Base-by-base conservation (phyloP, 2,329 filamentous ascomycete genomes). In the Aspergillus fischeri region DNA sequence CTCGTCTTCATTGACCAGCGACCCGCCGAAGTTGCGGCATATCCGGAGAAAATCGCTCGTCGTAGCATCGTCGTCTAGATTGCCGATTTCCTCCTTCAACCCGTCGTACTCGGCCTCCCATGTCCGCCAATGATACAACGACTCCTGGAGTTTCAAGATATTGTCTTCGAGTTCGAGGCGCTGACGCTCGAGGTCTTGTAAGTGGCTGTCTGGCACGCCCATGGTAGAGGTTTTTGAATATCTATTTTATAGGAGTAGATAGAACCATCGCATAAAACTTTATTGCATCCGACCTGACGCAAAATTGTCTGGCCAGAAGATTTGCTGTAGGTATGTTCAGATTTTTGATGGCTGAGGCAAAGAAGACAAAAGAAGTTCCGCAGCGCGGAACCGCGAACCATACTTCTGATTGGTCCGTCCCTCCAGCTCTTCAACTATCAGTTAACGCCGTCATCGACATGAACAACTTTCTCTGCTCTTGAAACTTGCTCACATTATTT, bases 41-140 rank as follows among this genome's bases (percentile, higher is more conserved):
- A 67, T 65, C 29, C 76, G 76, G 7, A 82, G 76, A 28, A 92
- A 81, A 28, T 86, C 81, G 20, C 83, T 75, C 5, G 77, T 75
- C 29, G 76, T 74, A 55, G 82, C 73, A 52, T 78, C 75, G 45
- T 78, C 71, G 38, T 80, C 72, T 27, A 87, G 70, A 3, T 77
- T 79, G 53, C 85, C 76, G 29, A 97, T 83, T 67, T 95, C 91
- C 71, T 95, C 91, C 70, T 90, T 92, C 60, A 97, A 81, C 25
- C 87, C 85, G 70, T 96, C 91, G 73, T 97, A 97, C 72, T 97
- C 93, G 50, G 89, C 86, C 71, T 96, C 92, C 84, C 90, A 95
- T 54, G 87, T 87, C 62, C 90, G 89, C 93, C 93, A 99, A 77
- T 96, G 88, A 60, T 86, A 86, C 53, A 97, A 81, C 6, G 89